phyloP scores from a whole-genome alignment of 345 rosid genomes.

The Cardamine resedifolia region DNA sequence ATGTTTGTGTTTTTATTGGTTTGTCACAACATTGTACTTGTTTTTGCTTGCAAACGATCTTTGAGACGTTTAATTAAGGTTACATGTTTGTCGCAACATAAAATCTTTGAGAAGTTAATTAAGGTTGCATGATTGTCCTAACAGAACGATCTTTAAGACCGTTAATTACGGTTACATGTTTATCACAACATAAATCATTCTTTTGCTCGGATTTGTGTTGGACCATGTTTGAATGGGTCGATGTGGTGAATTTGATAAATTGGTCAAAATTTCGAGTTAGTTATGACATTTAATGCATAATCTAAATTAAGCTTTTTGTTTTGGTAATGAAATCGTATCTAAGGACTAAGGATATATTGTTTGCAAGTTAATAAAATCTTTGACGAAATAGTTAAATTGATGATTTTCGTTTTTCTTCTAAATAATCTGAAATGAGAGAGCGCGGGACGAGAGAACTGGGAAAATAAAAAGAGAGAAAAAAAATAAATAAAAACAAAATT shows the following conservation, averaged over 20 bases:
- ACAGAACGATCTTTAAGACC: background rate
- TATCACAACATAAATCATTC: background rate
- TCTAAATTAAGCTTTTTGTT: background rate
- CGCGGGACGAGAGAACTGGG: slow-evolving; percentile 38
- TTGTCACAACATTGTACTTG: background rate
- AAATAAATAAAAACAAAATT: background rate
- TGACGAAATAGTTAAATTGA: background rate
- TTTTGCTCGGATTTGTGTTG: background rate
- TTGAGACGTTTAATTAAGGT: background rate
- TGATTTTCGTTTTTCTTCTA: background rate
- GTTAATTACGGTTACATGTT: no score
- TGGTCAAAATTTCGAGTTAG: background rate
- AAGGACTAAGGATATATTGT: background rate
- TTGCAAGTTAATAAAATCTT: background rate
- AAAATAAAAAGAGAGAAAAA: background rate
- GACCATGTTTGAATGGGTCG: background rate
- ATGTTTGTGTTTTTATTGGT: slow-evolving; percentile 12
- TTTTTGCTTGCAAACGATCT: slow-evolving; percentile 5
- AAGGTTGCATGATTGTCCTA: no score
- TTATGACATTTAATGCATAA: slow-evolving; percentile 2
- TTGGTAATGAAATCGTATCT: slow-evolving; percentile 24
- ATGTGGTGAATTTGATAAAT: background rate
- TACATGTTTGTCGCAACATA: background rate
- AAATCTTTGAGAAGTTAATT: background rate
- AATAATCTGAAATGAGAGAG: slow-evolving; percentile 36